Base-by-base conservation (phyloP, 2,329 filamentous ascomycete genomes). In the Nothopassalora personata region DNA sequence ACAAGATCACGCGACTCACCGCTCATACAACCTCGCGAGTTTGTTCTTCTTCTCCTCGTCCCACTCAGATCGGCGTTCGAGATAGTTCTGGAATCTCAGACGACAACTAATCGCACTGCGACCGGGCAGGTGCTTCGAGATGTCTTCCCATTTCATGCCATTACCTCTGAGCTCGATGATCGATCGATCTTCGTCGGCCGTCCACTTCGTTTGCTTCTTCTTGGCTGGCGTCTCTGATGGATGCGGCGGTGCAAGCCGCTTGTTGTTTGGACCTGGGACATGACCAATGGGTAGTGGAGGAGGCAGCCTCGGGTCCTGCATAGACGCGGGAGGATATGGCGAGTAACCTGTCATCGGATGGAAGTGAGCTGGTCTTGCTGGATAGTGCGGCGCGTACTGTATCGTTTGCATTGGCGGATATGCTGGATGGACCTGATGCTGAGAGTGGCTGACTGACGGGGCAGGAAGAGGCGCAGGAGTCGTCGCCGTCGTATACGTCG, bases 121-220 rank as follows among this genome's bases (percentile, higher is more conserved):
- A 62, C 93, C 93, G 2, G 91, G 92, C 53, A 97, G 79, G 56
- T 88, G 85, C 78, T 93, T 95, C 62, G 91, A 95, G 69, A 97
- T 97, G 74, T 97, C 93, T 72, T 97, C 93, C 94, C 93, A 97
- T 73, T 97, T 97, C 91, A 97, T 96, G 8, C 90, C 90, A 67
- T 87, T 87, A 39, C 91, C 90, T 59, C 93, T 86, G 62, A 97
- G 83, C 73, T 95, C 90, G 68, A 97, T 96, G 68, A 96, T 96
- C 52, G 94, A 79, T n/a, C 89, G 85, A 74, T 97, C 91, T 74
- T 97, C 93, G 62, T 97, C 91, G 0, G 88, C 81, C 5, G 90
- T 95, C 94, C 94, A 97, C 76, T 97, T 97, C 72, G 90, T 96
- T 75, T 97, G 91, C 77, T 93, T 95, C 77, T 93, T 95, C 79